Conservation (phyloP, 495 filamentous ascomycete genomes). For the Penicillium steckii region DNA sequence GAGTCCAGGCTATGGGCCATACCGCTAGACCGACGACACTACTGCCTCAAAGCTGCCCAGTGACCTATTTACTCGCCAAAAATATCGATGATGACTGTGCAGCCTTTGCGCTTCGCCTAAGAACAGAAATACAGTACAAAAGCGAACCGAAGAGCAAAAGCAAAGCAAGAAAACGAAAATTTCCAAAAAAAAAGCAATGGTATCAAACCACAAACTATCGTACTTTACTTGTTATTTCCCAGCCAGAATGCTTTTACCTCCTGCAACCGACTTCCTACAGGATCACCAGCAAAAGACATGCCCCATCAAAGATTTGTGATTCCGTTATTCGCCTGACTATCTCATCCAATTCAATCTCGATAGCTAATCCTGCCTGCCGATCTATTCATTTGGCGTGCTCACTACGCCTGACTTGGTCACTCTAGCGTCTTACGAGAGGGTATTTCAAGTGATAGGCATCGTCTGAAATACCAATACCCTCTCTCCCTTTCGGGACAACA, state of each 20-base stretch:
- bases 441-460: conserved; percentile 7
- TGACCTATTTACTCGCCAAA: no score
- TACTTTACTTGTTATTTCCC: background rate
- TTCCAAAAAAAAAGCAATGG: background rate
- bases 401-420: conserved; percentile 2
- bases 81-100: no score
- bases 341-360: conserved; percentile 14
- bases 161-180: no score
- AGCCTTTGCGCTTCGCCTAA: background rate
- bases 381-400: conserved; percentile 20
- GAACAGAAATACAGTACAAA: background rate
- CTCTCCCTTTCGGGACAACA: background rate
- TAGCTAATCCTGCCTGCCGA: conserved; percentile 11
- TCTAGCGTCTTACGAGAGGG: conserved; percentile 3
- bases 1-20: conserved; percentile 36
- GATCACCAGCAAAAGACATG: background rate
- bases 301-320: background rate
- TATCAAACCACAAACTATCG: background rate
- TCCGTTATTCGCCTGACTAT: background rate
- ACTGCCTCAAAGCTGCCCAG: background rate
- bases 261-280: background rate
- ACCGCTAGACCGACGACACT: conserved; percentile 28
- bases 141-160: no score
- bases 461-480: conserved; percentile 3
- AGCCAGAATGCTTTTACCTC: background rate